A percentile compares a stretch with the other conserved stretches of the same genome.
Evolutionary conservation across 345 rosid genomes (phyloP).

Genomic region (Psidium guajava): DNA sequence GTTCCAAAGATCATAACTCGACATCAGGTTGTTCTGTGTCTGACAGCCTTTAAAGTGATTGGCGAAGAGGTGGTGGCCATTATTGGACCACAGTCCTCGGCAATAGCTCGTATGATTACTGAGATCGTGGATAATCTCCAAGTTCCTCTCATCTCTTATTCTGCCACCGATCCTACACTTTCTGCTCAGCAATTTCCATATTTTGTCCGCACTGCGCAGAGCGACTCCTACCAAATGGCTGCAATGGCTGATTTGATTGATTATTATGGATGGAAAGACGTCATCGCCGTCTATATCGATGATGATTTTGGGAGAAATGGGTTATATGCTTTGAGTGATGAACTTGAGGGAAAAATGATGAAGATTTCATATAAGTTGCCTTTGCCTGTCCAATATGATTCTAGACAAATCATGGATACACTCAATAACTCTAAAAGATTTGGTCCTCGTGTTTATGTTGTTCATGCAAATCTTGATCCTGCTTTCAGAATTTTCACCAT

Average conservation of each 20-base stretch:
- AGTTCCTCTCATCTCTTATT: constrained; percentile 71
- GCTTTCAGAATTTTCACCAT: constrained; percentile 38
- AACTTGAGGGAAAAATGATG: constrained; percentile 34
- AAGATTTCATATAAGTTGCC: constrained; percentile 47
- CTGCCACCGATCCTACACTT: constrained; percentile 90
- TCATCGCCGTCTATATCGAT: constrained; percentile 55
- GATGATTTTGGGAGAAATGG: constrained; percentile 85
- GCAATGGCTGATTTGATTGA: constrained; percentile 57
- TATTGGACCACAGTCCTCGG: constrained; percentile 73
- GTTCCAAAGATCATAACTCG: neutral
- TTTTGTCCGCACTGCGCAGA: constrained; percentile 60
- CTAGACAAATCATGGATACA: constrained; percentile 19
- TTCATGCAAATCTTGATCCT: constrained; percentile 69
- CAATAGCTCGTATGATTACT: constrained; percentile 64
- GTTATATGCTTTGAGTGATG: constrained; percentile 38
- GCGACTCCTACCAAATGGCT: constrained; percentile 72
- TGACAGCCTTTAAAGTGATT: constrained; percentile 56
- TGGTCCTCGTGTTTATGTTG: constrained; percentile 67
- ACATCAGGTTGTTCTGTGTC: neutral
- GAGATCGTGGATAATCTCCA: constrained; percentile 49
- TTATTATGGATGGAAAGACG: constrained; percentile 68
- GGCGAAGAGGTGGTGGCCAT: constrained; percentile 58
- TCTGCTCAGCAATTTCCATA: constrained; percentile 74
- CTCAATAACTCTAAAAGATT: constrained; percentile 39
- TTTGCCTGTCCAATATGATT: constrained; percentile 28